Percentiles rank a stretch among this genome's conserved stretches.
These are phyloP conservation scores for Apostasia shenzhenica DNA, from an alignment of 106 monocot species.

Conservation along the genomic window DNA sequence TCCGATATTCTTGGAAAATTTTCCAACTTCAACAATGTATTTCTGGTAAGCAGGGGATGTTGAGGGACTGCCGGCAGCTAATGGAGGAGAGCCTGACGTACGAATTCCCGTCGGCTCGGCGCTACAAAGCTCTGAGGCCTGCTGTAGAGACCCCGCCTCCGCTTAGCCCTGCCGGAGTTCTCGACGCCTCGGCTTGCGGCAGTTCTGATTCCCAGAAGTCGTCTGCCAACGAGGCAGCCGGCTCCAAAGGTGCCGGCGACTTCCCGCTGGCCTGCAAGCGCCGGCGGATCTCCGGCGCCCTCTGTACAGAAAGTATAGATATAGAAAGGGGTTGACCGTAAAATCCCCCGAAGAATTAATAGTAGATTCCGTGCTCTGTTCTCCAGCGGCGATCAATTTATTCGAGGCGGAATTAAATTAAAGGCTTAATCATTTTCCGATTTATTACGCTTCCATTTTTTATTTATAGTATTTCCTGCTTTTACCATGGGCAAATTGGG, in stretches of 20 bases:
- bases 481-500: too few species aligned
- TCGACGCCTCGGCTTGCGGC: constrained; percentile 58
- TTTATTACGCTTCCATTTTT: too few species aligned
- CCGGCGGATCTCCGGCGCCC: constrained; percentile 9
- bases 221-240: neutral
- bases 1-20: neutral
- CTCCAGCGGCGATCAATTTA: too few species aligned
- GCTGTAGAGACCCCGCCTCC: constrained; percentile 14
- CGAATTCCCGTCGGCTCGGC: constrained; percentile 18
- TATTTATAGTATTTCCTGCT: too few species aligned
- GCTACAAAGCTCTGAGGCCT: constrained; percentile 1
- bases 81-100: constrained; percentile 37
- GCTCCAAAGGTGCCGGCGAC: neutral
- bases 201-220: constrained; percentile 44
- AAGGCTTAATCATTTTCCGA: too few species aligned
- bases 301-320: constrained; percentile 17
- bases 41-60: constrained; percentile 29
- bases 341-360: too few species aligned
- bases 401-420: too few species aligned
- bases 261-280: constrained; percentile 9
- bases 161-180: constrained; percentile 51
- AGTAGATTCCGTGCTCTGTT: too few species aligned
- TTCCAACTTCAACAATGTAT: neutral
- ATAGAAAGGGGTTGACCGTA: too few species aligned
- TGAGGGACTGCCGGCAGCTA: constrained; percentile 41